phyloP scores from a whole-genome alignment of 2,329 filamentous ascomycete species.

The Xylaria multiplex region DNA sequence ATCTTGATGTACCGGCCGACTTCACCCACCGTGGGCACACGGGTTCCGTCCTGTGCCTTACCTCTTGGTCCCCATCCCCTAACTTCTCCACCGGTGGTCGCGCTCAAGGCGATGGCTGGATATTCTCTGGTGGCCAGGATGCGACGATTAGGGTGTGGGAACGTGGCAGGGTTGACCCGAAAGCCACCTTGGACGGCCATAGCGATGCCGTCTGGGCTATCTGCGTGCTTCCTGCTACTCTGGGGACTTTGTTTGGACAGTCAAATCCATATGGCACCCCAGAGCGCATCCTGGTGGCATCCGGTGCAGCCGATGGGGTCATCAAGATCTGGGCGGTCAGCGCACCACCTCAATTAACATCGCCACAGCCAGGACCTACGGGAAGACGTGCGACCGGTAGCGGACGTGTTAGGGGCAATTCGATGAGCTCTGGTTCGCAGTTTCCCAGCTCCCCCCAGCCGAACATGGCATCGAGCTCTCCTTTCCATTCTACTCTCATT shows the following conservation, averaged over 20 bases:
- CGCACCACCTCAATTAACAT: conserved; percentile 84
- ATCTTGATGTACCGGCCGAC: conserved; percentile 90
- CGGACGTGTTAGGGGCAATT: conserved; percentile 86
- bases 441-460: conserved; percentile 92
- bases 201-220: conserved; percentile 96
- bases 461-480: conserved; percentile 82
- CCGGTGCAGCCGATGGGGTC: conserved; percentile 88
- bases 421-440: conserved; percentile 91
- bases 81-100: conserved; percentile 91
- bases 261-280: conserved; percentile 78
- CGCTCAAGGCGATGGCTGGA: conserved; percentile 93
- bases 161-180: conserved; percentile 90
- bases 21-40: conserved; percentile 95
- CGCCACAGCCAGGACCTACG: conserved; percentile 74
- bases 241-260: conserved; percentile 82
- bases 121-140: conserved; percentile 97
- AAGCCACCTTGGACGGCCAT: conserved; percentile 92
- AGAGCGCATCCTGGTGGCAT: conserved; percentile 89
- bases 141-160: conserved; percentile 95
- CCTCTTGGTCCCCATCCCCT: conserved; percentile 86
- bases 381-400: conserved; percentile 67
- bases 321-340: conserved; percentile 96
- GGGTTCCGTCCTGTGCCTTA: conserved; percentile 87
- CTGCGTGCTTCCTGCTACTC: conserved; percentile 86
- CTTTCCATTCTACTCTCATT: conserved; percentile 87